Evolutionary conservation across 306 rosid genomes (phyloP).

Genomic region (Sesbania bispinosa): DNA sequence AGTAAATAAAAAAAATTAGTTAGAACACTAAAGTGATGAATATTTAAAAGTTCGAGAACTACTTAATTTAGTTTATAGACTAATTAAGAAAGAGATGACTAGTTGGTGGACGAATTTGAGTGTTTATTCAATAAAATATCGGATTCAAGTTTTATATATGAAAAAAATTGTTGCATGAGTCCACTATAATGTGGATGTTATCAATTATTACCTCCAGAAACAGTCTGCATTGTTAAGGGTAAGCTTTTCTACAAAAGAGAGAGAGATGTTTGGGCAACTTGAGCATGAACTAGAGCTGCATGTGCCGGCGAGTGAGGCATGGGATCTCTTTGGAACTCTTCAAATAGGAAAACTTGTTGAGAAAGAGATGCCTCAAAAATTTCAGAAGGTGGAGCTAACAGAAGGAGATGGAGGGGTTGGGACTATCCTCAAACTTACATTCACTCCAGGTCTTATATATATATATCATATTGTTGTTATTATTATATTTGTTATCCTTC

Average conservation of each 20-base stretch:
- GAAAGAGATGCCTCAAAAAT: constrained; percentile 1
- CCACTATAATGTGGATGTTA: no score
- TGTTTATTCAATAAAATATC: no score
- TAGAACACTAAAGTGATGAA: no score
- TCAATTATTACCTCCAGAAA: no score
- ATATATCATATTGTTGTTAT: neutral
- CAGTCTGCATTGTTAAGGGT: neutral
- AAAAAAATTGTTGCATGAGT: no score
- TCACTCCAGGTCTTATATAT: constrained; percentile 43
- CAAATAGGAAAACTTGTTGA: constrained; percentile 16
- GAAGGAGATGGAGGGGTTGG: constrained; percentile 85
- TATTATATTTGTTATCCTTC: neutral
- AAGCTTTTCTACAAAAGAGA: neutral
- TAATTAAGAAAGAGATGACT: no score
- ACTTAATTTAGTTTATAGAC: no score
- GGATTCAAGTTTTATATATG: no score
- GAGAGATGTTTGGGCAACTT: constrained; percentile 22
- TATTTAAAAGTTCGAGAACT: no score
- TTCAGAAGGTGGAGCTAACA: constrained; percentile 36
- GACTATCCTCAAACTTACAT: constrained; percentile 45
- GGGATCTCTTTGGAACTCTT: constrained; percentile 34
- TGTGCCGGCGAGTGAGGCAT: constrained; percentile 31
- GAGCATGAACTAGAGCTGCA: constrained; percentile 35
- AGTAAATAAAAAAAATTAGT: no score
- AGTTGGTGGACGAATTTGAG: no score